These are phyloP conservation scores for Hirsutella thompsonii DNA, from an alignment of 2,329 filamentous ascomycete species.

Conservation along the genomic window DNA sequence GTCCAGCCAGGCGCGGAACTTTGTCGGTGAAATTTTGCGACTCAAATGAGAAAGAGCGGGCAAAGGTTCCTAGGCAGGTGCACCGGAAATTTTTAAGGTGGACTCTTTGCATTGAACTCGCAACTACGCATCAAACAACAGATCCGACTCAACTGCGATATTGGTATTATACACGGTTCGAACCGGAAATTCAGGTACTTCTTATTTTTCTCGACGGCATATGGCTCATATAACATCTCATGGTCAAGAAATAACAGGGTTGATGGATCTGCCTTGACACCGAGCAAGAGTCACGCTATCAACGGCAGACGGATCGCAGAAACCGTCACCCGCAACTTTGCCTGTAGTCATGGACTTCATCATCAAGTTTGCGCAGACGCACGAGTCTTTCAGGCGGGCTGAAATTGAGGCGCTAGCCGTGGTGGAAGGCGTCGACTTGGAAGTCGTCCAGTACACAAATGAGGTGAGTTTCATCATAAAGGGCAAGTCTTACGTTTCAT, in stretches of 20 bases:
- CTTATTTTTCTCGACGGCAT: too few relatives aligned
- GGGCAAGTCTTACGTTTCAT: neutral
- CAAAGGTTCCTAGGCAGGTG: neutral
- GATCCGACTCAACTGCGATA: too few relatives aligned
- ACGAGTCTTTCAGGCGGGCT: slow-evolving; percentile 80
- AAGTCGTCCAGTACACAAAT: slow-evolving; percentile 62
- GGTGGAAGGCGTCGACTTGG: slow-evolving; percentile 51
- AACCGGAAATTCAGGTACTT: too few relatives aligned
- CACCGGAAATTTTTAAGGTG: too few relatives aligned
- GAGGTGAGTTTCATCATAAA: slow-evolving; percentile 42
- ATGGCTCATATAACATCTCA: too few relatives aligned
- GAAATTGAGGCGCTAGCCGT: slow-evolving; percentile 73
- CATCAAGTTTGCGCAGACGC: slow-evolving; percentile 76
- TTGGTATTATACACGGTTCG: too few relatives aligned
- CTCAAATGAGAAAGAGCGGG: neutral
- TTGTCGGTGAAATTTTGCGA: neutral
- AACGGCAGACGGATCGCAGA: too few relatives aligned
- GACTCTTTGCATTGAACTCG: too few relatives aligned
- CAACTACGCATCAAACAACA: too few relatives aligned
- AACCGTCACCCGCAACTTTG: neutral
- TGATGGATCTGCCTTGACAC: too few relatives aligned
- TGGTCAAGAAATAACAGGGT: too few relatives aligned
- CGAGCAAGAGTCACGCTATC: too few relatives aligned
- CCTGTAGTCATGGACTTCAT: slow-evolving; percentile 56
- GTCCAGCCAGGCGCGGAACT: neutral